Percentiles rank a stretch among this genome's conserved stretches.
phyloP scores from a whole-genome alignment of 192 early-diverging fungal genomes.

The Chytriomyces sp. region DNA sequence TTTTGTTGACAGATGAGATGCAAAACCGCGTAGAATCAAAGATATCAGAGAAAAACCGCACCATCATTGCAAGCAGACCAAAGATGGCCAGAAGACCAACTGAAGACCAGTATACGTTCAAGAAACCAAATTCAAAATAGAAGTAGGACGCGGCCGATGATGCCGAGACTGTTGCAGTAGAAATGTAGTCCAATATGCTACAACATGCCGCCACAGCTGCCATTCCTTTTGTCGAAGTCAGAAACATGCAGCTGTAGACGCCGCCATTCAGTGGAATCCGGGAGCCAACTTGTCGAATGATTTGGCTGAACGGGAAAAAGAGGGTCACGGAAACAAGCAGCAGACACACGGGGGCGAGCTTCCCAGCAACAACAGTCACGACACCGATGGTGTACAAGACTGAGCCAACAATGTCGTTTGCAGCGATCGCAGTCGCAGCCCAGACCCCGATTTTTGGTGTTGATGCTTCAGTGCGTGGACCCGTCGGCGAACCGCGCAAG shows the following conservation, averaged over 20 bases:
- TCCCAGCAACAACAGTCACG: slow-evolving; percentile 49
- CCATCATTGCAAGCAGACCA: slow-evolving; percentile 52
- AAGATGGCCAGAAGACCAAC: slow-evolving; percentile 54
- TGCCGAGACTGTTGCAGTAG: slow-evolving; percentile 59
- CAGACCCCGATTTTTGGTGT: not conserved
- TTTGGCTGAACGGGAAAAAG: slow-evolving; percentile 52
- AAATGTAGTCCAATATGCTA: slow-evolving; percentile 56
- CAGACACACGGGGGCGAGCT: slow-evolving; percentile 62
- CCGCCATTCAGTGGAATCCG: slow-evolving; percentile 64
- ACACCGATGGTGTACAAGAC: slow-evolving; percentile 61
- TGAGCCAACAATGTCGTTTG: slow-evolving; percentile 60
- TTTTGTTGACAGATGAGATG: not conserved
- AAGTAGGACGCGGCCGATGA: slow-evolving; percentile 59
- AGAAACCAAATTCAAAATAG: slow-evolving; percentile 27
- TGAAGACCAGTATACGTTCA: slow-evolving; percentile 49
- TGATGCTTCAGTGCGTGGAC: not conserved
- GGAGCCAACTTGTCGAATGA: slow-evolving; percentile 59
- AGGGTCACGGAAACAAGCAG: slow-evolving; percentile 53
- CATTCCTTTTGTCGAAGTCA: slow-evolving; percentile 53
- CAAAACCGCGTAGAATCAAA: not conserved
- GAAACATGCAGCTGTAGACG: slow-evolving; percentile 54
- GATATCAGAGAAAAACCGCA: not conserved
- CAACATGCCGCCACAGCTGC: slow-evolving; percentile 56
- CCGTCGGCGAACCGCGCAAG: not conserved
- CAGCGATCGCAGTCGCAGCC: slow-evolving; percentile 47